Percentiles rank a stretch among this genome's conserved stretches.
phyloP scores from a whole-genome alignment of 371 early-diverging fungal species.

The Mortierella sp. region DNA sequence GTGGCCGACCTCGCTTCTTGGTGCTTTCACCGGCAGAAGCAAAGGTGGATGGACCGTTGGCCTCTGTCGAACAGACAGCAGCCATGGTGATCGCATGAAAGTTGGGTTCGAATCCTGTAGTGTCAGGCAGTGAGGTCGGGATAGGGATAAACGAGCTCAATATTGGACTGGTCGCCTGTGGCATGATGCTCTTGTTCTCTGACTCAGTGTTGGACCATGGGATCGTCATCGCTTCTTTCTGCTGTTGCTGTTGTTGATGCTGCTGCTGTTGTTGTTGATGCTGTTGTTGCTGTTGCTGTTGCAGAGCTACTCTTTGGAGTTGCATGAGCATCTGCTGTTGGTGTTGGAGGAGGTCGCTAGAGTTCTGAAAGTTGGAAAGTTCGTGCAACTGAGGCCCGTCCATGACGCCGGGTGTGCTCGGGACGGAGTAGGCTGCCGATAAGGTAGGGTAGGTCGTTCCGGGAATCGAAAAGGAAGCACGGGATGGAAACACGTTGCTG shows the following conservation, averaged over 20 bases:
- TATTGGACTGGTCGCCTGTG: constrained; percentile 35
- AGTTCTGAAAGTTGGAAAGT: constrained; percentile 40
- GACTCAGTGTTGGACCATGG: constrained; percentile 17
- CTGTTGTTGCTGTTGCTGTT: constrained; percentile 41
- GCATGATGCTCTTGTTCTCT: constrained; percentile 43
- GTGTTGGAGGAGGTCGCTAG: constrained; percentile 12
- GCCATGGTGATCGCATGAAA: constrained; percentile 2
- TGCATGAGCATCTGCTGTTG: background rate
- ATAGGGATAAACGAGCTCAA: constrained; percentile 40
- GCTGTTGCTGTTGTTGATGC: constrained; percentile 14
- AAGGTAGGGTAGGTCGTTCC: constrained; percentile 9
- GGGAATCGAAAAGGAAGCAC: constrained; percentile 17
- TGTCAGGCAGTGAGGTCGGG: constrained; percentile 18
- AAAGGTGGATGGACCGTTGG: background rate
- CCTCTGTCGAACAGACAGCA: constrained; percentile 2
- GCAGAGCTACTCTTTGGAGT: constrained; percentile 40
- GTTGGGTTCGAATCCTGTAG: background rate
- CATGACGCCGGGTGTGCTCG: constrained; percentile 1
- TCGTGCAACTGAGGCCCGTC: constrained; percentile 48
- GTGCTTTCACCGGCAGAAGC: constrained; percentile 14
- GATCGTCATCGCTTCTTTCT: constrained; percentile 22
- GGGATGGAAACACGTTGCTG: constrained; percentile 17
- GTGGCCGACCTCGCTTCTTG: constrained; percentile 56
- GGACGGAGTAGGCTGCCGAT: background rate
- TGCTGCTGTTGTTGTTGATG: constrained; percentile 37